Base-by-base conservation (phyloP, 805 yeast genomes). In the Barnettozyma botsteinii region DNA sequence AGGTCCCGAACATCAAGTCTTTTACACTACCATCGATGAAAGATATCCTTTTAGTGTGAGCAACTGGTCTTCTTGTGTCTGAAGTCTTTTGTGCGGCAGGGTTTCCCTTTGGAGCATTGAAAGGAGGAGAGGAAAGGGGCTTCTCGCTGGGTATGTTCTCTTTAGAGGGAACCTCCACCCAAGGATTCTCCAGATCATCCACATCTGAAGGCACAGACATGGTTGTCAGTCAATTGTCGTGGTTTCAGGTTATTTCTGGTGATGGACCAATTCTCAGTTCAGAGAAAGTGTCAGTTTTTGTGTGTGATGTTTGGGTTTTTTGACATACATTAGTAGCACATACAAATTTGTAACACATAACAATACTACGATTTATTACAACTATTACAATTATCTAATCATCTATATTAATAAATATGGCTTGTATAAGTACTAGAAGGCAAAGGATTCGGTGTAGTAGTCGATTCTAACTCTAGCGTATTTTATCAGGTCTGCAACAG, bases 1-100 rank as follows among this genome's bases (percentile, higher is more conserved):
- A 82, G 4, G 89, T 75, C 11, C 96, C 96, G 59, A 85, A 80
- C 2, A 91, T 73, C 50, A 79, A 34, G 15, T 55, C 58, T 8
- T 39, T 51, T 15, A 50, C 38, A 5, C n/a, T 21, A 1, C 53
- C 50, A n/a, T 48, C 38, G 18, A 56, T 50, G 24, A 41, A 28
- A 3, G 54, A 50, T n/a, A 46, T 29, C 31, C 51, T 54, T n/a
- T 46, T 37, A 12, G 30, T 29, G 8, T 33, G 37, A 4, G 37
- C n/a, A 20, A 24, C 11, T 5, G 42, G 14, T n/a, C 31, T 23
- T 5, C 28, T n/a, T 35, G 29, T 21, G 19, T 36, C 30, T 28
- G 33, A 22, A 19, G 24, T 22, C 4, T 7, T 22, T 17, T 35
- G 22, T 12, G 20, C 23, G 2, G 24, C 15, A n/a, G 26, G 26